phyloP scores from a whole-genome alignment of 192 early-diverging fungal species.

The Coemansia interrupta region DNA sequence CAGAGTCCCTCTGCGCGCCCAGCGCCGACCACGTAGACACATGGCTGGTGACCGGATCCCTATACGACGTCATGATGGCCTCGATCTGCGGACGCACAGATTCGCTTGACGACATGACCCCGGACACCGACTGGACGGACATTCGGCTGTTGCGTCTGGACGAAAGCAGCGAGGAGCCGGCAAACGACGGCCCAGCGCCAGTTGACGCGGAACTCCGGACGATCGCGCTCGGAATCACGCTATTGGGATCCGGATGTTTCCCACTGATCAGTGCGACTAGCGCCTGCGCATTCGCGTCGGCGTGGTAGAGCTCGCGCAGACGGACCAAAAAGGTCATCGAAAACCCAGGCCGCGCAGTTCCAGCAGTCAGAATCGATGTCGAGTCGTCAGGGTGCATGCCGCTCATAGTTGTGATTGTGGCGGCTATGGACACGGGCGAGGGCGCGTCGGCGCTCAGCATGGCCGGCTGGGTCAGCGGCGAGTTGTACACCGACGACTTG shows the following conservation, averaged over 20 bases:
- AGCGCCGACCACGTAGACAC: constrained; percentile 39
- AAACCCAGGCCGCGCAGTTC: constrained; percentile 12
- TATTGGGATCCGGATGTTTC: neutral
- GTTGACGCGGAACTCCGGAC: neutral
- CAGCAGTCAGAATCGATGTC: neutral
- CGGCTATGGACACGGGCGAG: neutral
- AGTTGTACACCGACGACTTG: constrained; percentile 16
- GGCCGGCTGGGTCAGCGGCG: constrained; percentile 5
- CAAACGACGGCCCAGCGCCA: neutral
- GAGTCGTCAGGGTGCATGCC: no score
- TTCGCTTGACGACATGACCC: constrained; percentile 17
- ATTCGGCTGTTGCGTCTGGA: constrained; percentile 13
- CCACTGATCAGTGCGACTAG: constrained; percentile 13
- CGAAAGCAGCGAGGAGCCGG: neutral
- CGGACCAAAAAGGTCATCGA: constrained; percentile 29
- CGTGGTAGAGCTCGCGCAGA: constrained; percentile 33
- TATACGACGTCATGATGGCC: constrained; percentile 38
- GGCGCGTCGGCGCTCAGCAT: neutral
- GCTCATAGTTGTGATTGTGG: neutral
- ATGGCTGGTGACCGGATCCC: constrained; percentile 27
- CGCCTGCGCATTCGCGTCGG: constrained; percentile 17
- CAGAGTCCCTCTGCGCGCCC: neutral
- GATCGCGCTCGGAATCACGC: constrained; percentile 35
- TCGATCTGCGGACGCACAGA: constrained; percentile 32
- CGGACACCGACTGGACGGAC: constrained; percentile 28